phyloP scores from a whole-genome alignment of 352 stramenopile species.

The Pythium monospermum region DNA sequence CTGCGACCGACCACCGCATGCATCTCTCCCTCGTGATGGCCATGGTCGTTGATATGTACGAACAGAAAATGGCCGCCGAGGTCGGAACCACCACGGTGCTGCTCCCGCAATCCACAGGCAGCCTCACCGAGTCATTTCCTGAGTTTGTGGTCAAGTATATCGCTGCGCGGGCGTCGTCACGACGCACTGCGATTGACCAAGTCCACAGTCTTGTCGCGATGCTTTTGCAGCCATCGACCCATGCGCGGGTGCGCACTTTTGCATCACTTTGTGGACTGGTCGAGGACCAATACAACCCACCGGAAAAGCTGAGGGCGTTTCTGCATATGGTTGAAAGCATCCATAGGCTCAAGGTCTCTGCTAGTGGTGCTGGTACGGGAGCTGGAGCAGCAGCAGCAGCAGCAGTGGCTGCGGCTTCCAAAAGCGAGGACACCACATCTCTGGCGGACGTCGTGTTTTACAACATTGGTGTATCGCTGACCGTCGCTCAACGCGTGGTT shows the following conservation, averaged over 20 bases:
- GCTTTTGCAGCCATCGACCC: constrained; percentile 41
- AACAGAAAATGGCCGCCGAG: constrained; percentile 43
- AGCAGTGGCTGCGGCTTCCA: constrained; percentile 5
- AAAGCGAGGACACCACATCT: constrained; percentile 13
- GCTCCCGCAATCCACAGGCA: constrained; percentile 7
- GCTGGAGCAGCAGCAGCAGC: background rate
- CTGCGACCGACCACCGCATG: constrained; percentile 46
- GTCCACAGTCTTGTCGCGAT: constrained; percentile 48
- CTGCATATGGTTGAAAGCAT: constrained; percentile 59
- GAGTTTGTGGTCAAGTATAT: constrained; percentile 66
- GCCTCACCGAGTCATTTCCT: constrained; percentile 53
- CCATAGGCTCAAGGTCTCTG: constrained; percentile 45
- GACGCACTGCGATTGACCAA: constrained; percentile 49
- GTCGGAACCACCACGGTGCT: background rate
- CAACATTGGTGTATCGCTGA: constrained; percentile 56
- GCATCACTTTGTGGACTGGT: constrained; percentile 57
- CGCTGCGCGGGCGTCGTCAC: constrained; percentile 38
- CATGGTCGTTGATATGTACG: constrained; percentile 73
- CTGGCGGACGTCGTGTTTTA: constrained; percentile 58
- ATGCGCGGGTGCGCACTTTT: constrained; percentile 56
- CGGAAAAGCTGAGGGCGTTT: constrained; percentile 65
- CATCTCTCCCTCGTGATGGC: constrained; percentile 62
- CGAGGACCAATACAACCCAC: constrained; percentile 51
- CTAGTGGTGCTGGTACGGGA: background rate
- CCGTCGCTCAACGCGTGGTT: constrained; percentile 50